Evolutionary conservation across 2,329 filamentous ascomycete genomes (phyloP).

Genomic region (Neofusicoccum ribis): DNA sequence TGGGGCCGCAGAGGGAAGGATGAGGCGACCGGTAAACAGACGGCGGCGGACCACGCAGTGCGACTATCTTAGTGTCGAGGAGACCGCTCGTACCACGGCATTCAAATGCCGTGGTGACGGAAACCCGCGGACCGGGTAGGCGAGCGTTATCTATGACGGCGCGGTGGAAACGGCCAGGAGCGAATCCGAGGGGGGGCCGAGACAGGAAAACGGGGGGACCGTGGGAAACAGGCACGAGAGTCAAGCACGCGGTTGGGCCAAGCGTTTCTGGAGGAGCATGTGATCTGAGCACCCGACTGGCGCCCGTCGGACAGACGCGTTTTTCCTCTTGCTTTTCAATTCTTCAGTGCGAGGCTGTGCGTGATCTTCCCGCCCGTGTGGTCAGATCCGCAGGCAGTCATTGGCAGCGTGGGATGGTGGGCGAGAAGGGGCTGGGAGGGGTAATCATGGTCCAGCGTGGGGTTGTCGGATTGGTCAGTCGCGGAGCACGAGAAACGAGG

Average conservation of each 20-base stretch:
- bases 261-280: not conserved
- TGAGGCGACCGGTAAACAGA: too few species aligned
- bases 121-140: not conserved
- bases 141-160: conserved; percentile 2
- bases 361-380: not conserved
- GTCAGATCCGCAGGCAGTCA: not conserved
- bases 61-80: not conserved
- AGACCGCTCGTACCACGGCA: not conserved
- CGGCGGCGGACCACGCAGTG: not conserved
- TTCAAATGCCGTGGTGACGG: not conserved
- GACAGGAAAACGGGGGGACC: not conserved
- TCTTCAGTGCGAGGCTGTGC: not conserved
- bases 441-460: not conserved
- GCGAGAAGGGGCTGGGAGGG: not conserved
- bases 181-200: not conserved
- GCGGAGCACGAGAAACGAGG: conserved; percentile 4
- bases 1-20: too few species aligned
- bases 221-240: not conserved
- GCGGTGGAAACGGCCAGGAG: not conserved
- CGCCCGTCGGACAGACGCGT: not conserved
- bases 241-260: too few species aligned
- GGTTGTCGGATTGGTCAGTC: not conserved
- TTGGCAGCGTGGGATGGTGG: conserved; percentile 4
- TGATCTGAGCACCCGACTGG: not conserved
- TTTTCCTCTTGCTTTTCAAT: not conserved